Base-by-base conservation (phyloP, 805 yeast genomes). In the Ogataea thermomethanolica region DNA sequence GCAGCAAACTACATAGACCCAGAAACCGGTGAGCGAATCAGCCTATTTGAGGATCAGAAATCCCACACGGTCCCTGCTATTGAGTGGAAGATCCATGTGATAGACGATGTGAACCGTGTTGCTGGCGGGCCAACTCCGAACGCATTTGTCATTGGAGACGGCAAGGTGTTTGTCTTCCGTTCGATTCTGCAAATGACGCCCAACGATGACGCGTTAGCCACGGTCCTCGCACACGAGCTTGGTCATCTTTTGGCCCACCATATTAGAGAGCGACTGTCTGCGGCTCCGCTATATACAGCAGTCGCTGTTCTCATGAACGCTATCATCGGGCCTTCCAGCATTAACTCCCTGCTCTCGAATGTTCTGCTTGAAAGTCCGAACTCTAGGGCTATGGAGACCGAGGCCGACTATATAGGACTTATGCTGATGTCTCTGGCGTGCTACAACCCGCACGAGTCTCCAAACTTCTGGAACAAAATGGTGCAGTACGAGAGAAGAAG, bases 221-320 rank as follows among this genome's bases (percentile, higher is more conserved):
- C 98, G 0, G 96, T 93, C 2, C 66, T 93, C 33, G 70, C 95
- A 0, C 99, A 93, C 59, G 99, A 93, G 55, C 76, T 90, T 41
- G 90, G 96, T 0, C 99, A 93, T 65, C 95, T 89, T 60, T 69
- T 93, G 49, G 96, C 96, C 7, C 80, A 95, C 44, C 99, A 93
- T 59, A 78, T 93, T 6, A 80, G 84, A 34, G 99, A 93, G 56
- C 81, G 82, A 51, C 56, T 91, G 39, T 81, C 95, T 10, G 73
- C 76, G 48, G 78, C 83, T 10, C 98, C 98, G 0, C 52, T 88
- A 25, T 81, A 82, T 54, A 68, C 80, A 11, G 45, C 73, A 0
- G 45, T 82, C 8, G 77, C 81, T 7, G 45, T 80, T 3, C 35
- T 74, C 1, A 51, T 85, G 38, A 81, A 78, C 52, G 58, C 81